Conservation (phyloP, 768 basidiomycete genomes). For the Hypholoma fasciculare region DNA sequence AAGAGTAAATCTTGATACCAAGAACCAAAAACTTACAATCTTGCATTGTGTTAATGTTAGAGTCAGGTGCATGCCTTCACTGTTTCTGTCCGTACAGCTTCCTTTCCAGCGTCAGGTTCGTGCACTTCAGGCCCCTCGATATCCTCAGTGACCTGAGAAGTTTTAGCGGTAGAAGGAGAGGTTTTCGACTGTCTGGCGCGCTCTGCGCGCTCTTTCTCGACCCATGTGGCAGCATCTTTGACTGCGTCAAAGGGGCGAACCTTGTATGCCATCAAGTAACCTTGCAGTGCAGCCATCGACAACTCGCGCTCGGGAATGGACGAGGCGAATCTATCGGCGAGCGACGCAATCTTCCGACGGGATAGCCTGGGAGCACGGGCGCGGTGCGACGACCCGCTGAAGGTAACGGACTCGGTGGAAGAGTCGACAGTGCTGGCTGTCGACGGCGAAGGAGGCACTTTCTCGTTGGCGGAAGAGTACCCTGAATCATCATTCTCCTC, state of each 20-base stretch:
- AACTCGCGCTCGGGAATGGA: constrained; percentile 48
- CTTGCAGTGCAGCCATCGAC: constrained; percentile 52
- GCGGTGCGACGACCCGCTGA: constrained; percentile 26
- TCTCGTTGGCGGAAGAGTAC: constrained; percentile 21
- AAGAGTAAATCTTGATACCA: background rate
- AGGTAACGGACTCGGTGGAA: constrained; percentile 4
- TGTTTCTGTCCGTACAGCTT: background rate
- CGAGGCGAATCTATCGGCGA: constrained; percentile 58
- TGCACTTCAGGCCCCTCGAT: background rate
- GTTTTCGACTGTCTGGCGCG: constrained; percentile 8
- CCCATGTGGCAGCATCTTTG: constrained; percentile 43
- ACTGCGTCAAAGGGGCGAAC: constrained; percentile 57
- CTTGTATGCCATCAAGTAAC: constrained; percentile 73
- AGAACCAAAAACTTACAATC: too few species aligned
- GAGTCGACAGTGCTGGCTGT: background rate
- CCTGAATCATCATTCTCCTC: constrained; percentile 17
- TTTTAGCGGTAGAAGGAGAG: background rate
- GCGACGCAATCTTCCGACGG: constrained; percentile 32
- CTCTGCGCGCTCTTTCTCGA: constrained; percentile 41
- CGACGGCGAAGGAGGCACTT: constrained; percentile 4
- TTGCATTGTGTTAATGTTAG: background rate
- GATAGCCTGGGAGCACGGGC: constrained; percentile 42
- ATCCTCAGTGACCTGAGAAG: background rate
- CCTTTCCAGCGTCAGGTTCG: background rate
- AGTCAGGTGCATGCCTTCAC: background rate